Percentiles rank a stretch among this genome's conserved stretches.
phyloP scores from a whole-genome alignment of 352 stramenopile genomes.

The Thraustotheca clavata region DNA sequence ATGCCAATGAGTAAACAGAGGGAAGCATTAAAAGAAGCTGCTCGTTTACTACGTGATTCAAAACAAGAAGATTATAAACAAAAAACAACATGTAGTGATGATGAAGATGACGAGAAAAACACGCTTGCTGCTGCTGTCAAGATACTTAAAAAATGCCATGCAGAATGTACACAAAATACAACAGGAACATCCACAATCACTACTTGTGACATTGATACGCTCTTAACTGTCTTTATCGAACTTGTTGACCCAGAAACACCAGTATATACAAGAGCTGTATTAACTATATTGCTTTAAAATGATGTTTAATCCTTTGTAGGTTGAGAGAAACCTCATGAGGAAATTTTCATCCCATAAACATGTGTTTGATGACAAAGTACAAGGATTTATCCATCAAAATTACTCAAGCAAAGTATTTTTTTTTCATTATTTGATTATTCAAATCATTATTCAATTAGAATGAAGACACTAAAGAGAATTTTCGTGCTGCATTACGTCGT shows the following conservation, averaged over 20 bases:
- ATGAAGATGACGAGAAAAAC: slow-evolving; percentile 11
- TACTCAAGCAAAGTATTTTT: slow-evolving; percentile 58
- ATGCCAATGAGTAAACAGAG: slow-evolving; percentile 18
- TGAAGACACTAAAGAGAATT: slow-evolving; percentile 51
- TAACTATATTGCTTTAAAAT: not conserved
- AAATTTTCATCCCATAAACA: slow-evolving; percentile 70
- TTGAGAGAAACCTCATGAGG: slow-evolving; percentile 59
- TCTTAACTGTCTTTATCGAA: slow-evolving; percentile 8
- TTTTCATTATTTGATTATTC: not conserved
- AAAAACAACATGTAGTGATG: not conserved
- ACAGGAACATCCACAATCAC: not conserved
- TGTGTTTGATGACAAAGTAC: slow-evolving; percentile 78
- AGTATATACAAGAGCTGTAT: slow-evolving; percentile 11
- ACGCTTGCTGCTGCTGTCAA: slow-evolving; percentile 11
- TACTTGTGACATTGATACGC: slow-evolving; percentile 4
- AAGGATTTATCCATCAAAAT: slow-evolving; percentile 83
- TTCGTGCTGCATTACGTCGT: slow-evolving; percentile 50
- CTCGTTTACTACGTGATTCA: slow-evolving; percentile 10
- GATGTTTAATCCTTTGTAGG: slow-evolving; percentile 16
- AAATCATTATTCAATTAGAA: slow-evolving; percentile 17
- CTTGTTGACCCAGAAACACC: slow-evolving; percentile 19
- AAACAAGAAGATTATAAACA: not conserved
- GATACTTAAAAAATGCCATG: slow-evolving; percentile 11
- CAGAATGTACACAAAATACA: slow-evolving; percentile 1
- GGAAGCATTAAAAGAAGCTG: slow-evolving; percentile 17